Evolutionary conservation across 2,329 filamentous ascomycete species (phyloP).

Genomic region (Fonsecaea pedrosoi): DNA sequence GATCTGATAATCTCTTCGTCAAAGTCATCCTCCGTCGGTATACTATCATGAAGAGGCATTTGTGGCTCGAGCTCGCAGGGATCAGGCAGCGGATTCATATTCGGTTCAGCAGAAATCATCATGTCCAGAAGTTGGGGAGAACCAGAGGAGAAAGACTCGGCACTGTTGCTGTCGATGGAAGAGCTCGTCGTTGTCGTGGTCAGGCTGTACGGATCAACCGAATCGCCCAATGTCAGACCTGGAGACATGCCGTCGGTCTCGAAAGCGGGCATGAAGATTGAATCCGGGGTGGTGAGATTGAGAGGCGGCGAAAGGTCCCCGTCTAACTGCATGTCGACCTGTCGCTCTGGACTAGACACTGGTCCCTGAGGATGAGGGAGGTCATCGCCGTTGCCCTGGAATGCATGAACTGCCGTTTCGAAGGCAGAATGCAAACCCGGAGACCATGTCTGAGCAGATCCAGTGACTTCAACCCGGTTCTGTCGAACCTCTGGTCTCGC

Average conservation of each 20-base stretch:
- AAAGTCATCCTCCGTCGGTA: conserved; percentile 55
- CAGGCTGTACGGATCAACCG: conserved; percentile 45
- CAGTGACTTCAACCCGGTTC: not conserved
- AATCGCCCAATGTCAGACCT: conserved; percentile 22
- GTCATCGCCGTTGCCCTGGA: conserved; percentile 20
- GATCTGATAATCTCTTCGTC: conserved; percentile 63
- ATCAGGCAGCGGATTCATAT: conserved; percentile 52
- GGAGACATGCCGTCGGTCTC: conserved; percentile 29
- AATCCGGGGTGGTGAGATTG: conserved; percentile 22
- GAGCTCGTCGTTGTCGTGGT: conserved; percentile 42
- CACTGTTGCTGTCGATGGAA: conserved; percentile 40
- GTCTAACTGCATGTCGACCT: not conserved
- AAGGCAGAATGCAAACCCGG: conserved; percentile 38
- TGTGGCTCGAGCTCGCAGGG: conserved; percentile 42
- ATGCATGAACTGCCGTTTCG: conserved; percentile 33
- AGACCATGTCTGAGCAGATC: conserved; percentile 33
- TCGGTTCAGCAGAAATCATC: conserved; percentile 54
- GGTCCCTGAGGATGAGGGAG: conserved; percentile 10
- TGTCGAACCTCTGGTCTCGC: conserved; percentile 7
- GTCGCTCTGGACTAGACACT: conserved; percentile 14
- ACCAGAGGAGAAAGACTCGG: conserved; percentile 50
- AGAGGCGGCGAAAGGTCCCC: conserved; percentile 9
- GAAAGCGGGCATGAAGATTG: conserved; percentile 30
- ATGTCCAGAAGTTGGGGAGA: conserved; percentile 58
- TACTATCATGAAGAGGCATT: conserved; percentile 40